A percentile compares a stretch with the other conserved stretches of the same genome.
These are phyloP conservation scores for Penicillium egyptiacum DNA, from an alignment of 495 filamentous ascomycete genomes.

Conservation along the genomic window DNA sequence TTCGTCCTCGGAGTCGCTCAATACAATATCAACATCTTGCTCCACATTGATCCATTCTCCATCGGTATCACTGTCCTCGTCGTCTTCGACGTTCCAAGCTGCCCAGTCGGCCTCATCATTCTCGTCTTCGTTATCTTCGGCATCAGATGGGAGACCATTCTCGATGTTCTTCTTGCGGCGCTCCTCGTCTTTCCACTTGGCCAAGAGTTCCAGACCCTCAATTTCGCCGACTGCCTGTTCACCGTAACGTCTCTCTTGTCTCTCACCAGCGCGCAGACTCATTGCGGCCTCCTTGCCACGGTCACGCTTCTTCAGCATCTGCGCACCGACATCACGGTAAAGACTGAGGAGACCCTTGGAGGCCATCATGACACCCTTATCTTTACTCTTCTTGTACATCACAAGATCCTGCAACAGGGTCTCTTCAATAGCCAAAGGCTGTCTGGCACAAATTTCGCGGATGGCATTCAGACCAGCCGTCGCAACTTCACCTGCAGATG, in stretches of 20 bases:
- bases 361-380: constrained; percentile 98
- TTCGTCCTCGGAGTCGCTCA: constrained; percentile 70
- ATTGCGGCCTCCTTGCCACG: constrained; percentile 93
- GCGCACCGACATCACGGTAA: constrained; percentile 85
- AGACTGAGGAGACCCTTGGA: constrained; percentile 85
- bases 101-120: constrained; percentile 70
- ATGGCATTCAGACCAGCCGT: constrained; percentile 94
- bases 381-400: constrained; percentile 94
- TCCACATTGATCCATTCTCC: constrained; percentile 92
- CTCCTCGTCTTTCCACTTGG: constrained; percentile 92
- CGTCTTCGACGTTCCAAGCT: constrained; percentile 83
- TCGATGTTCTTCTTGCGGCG: constrained; percentile 67
- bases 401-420: constrained; percentile 95
- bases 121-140: constrained; percentile 53
- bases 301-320: constrained; percentile 86
- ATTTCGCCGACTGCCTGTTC: constrained; percentile 79
- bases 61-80: constrained; percentile 70
- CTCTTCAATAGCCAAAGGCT: constrained; percentile 93
- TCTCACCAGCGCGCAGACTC: constrained; percentile 65
- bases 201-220: constrained; percentile 88
- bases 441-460: constrained; percentile 86
- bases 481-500: constrained; percentile 84
- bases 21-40: constrained; percentile 75
- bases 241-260: constrained; percentile 71
- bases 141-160: constrained; percentile 59